phyloP scores from a whole-genome alignment of 805 yeast species.

The Maudiozyma barnettii region DNA sequence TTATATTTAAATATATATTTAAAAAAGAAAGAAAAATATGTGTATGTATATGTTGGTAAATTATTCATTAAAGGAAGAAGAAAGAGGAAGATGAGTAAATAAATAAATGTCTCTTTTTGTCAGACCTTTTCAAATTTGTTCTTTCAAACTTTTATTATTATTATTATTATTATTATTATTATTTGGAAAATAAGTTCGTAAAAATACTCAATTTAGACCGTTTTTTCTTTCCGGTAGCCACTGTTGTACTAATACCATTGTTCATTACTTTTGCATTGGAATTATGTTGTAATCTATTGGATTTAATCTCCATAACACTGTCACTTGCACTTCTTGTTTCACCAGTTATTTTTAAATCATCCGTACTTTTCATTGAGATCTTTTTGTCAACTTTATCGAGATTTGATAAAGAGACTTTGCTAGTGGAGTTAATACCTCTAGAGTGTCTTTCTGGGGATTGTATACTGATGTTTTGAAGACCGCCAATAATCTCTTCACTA shows the following conservation, averaged over 20 bases:
- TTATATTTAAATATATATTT: background rate
- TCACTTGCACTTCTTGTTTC: slow-evolving; percentile 20
- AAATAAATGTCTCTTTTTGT: background rate
- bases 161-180: background rate
- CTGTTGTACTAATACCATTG: slow-evolving; percentile 1
- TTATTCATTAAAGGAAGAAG: background rate
- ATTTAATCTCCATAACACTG: slow-evolving; percentile 11
- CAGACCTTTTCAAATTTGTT: background rate
- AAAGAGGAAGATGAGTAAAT: background rate
- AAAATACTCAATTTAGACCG: slow-evolving; percentile 16
- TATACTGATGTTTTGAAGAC: slow-evolving; percentile 1
- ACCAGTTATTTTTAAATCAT: background rate
- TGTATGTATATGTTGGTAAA: background rate
- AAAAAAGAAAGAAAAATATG: background rate
- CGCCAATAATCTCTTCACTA: slow-evolving; percentile 1
- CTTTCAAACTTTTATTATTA: background rate
- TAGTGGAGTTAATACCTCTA: background rate
- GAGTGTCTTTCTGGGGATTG: background rate
- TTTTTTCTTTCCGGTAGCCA: slow-evolving; percentile 11
- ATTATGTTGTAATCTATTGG: slow-evolving; percentile 1
- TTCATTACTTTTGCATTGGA: slow-evolving; percentile 3
- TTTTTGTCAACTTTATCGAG: too few relatives aligned
- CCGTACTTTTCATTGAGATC: background rate
- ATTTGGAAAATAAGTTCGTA: slow-evolving; percentile 12
- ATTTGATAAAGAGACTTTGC: too few relatives aligned